These are phyloP conservation scores for Cercospora brassicicola DNA, from an alignment of 2,329 filamentous ascomycete genomes.

Conservation along the genomic window DNA sequence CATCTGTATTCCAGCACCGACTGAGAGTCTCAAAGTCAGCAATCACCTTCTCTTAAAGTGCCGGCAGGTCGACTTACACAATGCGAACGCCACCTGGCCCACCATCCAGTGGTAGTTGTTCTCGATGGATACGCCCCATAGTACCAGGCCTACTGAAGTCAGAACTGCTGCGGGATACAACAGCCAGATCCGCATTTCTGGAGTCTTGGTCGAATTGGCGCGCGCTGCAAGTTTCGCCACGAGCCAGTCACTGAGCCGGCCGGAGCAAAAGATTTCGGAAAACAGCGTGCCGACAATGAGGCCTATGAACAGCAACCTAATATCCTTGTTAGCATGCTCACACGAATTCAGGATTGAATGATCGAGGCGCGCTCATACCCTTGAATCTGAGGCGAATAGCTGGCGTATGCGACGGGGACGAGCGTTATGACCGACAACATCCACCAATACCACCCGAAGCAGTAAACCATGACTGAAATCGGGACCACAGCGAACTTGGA, in stretches of 20 bases:
- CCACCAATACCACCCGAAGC: slow-evolving; percentile 28
- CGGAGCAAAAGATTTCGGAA: slow-evolving; percentile 23
- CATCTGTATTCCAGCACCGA: slow-evolving; percentile 26
- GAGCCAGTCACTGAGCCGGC: slow-evolving; percentile 24
- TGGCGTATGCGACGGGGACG: slow-evolving; percentile 23
- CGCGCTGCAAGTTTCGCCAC: slow-evolving; percentile 22
- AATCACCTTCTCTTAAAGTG: neutral
- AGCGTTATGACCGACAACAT: slow-evolving; percentile 22
- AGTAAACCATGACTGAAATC: slow-evolving; percentile 19
- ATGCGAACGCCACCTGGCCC: slow-evolving; percentile 23
- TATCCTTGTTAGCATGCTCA: neutral
- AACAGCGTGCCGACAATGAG: slow-evolving; percentile 25
- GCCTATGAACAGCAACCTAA: slow-evolving; percentile 22
- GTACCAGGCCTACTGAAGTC: slow-evolving; percentile 18
- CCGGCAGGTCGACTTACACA: slow-evolving; percentile 14
- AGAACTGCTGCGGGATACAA: slow-evolving; percentile 22
- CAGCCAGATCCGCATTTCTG: slow-evolving; percentile 25
- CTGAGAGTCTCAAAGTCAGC: slow-evolving; percentile 13
- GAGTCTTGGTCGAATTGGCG: slow-evolving; percentile 16
- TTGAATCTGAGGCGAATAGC: slow-evolving; percentile 22
- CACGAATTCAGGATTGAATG: too few relatives aligned
- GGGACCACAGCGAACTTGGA: slow-evolving; percentile 23
- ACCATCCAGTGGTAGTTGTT: slow-evolving; percentile 26
- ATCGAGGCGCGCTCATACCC: slow-evolving; percentile 4
- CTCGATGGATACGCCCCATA: slow-evolving; percentile 24